These are phyloP conservation scores for Ensete ventricosum DNA, from an alignment of 176 grass and related monocot genomes.

Conservation along the genomic window DNA sequence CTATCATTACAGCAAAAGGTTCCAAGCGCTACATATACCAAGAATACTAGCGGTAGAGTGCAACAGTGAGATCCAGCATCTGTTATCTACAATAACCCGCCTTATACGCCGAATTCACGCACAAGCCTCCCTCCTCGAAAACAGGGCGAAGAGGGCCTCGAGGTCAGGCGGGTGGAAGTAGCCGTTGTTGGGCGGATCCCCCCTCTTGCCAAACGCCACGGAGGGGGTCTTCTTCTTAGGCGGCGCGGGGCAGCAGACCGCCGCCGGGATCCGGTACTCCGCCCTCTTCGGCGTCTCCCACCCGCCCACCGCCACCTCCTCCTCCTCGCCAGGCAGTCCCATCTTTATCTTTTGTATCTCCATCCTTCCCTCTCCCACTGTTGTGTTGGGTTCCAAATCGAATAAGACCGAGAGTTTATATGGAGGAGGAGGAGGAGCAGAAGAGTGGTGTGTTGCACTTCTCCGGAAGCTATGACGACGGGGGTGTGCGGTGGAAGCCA, in stretches of 20 bases:
- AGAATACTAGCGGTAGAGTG: too few species aligned
- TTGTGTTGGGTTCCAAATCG: neutral
- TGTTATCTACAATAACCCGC: too few species aligned
- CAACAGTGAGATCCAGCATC: neutral
- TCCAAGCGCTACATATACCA: too few species aligned
- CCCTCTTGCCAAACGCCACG: constrained; percentile 8
- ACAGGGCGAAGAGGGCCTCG: constrained; percentile 49
- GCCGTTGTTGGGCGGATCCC: constrained; percentile 45
- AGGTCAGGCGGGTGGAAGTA: constrained; percentile 86
- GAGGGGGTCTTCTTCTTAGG: constrained; percentile 39
- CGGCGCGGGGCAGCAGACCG: constrained; percentile 39
- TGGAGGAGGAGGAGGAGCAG: neutral
- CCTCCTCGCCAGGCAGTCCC: neutral
- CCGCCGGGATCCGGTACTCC: constrained; percentile 47
- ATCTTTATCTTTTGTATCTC: neutral
- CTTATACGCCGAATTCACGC: neutral
- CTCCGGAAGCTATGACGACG: constrained; percentile 10
- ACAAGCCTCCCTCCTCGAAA: constrained; percentile 28
- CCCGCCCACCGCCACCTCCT: neutral
- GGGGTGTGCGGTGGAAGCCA: neutral
- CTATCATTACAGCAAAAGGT: too few species aligned
- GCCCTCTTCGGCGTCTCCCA: constrained; percentile 10
- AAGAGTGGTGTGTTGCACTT: neutral
- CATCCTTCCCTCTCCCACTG: neutral
- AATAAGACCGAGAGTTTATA: neutral